Conservation (phyloP, 2,329 filamentous ascomycete genomes). For the Hypoxylon sp. region DNA sequence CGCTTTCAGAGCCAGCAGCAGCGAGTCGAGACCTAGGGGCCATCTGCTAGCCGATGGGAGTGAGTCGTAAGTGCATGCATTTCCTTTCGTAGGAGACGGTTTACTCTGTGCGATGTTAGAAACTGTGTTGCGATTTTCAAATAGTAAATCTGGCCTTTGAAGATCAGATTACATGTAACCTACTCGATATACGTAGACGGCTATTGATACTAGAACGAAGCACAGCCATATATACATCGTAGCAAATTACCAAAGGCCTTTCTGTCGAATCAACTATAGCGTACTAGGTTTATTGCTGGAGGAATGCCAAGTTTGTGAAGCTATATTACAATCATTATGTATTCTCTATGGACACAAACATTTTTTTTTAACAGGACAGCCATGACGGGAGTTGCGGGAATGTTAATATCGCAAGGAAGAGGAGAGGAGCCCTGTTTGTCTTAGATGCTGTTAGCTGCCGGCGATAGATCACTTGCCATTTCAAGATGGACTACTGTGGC, state of each 20-base stretch:
- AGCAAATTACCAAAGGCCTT: not conserved
- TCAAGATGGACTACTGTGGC: conserved; percentile 13
- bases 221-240: conserved; percentile 27
- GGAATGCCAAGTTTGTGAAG: not conserved
- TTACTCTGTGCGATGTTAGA: conserved; percentile 19
- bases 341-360: conserved; percentile 1
- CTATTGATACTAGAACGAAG: conserved; percentile 15
- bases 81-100: not conserved
- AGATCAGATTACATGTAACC: conserved; percentile 4
- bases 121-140: not conserved
- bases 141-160: not conserved
- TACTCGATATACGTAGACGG: conserved; percentile 26
- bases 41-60: conserved; percentile 31
- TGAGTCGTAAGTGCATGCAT: conserved; percentile 17
- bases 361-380: conserved; percentile 8
- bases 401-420: conserved; percentile 17
- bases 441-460: conserved; percentile 17
- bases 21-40: conserved; percentile 35
- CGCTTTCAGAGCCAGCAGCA: conserved; percentile 30
- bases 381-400: conserved; percentile 3
- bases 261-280: not conserved
- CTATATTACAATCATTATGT: conserved; percentile 6
- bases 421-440: conserved; percentile 6
- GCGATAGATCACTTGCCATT: conserved; percentile 11
- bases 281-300: not conserved